These are phyloP conservation scores for Pythium plurisporium DNA, from an alignment of 352 stramenopile genomes.

Conservation along the genomic window DNA sequence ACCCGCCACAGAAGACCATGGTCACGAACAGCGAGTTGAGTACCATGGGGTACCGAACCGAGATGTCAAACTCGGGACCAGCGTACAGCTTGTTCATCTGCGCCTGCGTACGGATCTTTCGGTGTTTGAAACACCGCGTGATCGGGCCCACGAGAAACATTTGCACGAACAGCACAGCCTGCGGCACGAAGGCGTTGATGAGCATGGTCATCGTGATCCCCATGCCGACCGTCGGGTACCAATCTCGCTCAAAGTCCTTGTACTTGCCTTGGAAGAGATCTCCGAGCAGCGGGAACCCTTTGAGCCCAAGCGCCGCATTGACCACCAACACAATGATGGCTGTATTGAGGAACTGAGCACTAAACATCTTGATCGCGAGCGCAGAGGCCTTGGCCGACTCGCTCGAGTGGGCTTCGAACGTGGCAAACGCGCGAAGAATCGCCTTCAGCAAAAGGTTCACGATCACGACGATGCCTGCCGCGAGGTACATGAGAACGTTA, in stretches of 20 bases:
- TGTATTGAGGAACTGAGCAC: slow-evolving; percentile 80
- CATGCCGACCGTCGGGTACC: slow-evolving; percentile 85
- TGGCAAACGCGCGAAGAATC: slow-evolving; percentile 60
- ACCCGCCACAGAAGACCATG: slow-evolving; percentile 75
- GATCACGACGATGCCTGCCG: slow-evolving; percentile 60
- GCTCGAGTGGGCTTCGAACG: slow-evolving; percentile 74
- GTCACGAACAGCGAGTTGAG: slow-evolving; percentile 86
- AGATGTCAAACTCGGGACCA: slow-evolving; percentile 67
- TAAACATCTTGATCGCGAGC: slow-evolving; percentile 76
- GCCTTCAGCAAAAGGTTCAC: slow-evolving; percentile 74
- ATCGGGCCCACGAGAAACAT: slow-evolving; percentile 58
- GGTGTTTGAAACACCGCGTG: slow-evolving; percentile 31
- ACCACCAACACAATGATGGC: slow-evolving; percentile 78
- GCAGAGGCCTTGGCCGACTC: slow-evolving; percentile 74
- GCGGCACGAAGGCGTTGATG: slow-evolving; percentile 71
- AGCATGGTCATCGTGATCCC: slow-evolving; percentile 85
- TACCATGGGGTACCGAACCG: slow-evolving; percentile 75
- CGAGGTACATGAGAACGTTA: slow-evolving; percentile 65
- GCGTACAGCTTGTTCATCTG: slow-evolving; percentile 79
- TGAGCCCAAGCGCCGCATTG: slow-evolving; percentile 53
- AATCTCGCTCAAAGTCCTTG: slow-evolving; percentile 77
- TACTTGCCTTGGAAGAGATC: slow-evolving; percentile 78
- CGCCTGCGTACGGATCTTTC: slow-evolving; percentile 63
- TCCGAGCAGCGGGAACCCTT: slow-evolving; percentile 33
- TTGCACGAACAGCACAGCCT: slow-evolving; percentile 53